Evolutionary conservation across 2,329 filamentous ascomycete genomes (phyloP), one percentile per base, ranked within the genome.

Genomic region (Alternaria viburni): DNA sequence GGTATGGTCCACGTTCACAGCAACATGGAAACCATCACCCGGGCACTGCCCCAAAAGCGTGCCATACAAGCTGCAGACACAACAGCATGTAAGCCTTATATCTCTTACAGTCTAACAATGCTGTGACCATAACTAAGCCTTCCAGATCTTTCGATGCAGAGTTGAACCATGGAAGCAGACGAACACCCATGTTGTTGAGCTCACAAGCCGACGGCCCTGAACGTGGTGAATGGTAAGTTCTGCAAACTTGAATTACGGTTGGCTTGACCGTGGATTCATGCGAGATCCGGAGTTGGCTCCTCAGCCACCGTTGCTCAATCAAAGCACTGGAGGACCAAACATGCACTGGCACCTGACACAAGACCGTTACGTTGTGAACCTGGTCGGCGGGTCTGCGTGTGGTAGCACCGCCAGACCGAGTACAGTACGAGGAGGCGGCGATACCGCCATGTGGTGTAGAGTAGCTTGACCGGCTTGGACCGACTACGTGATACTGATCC

Each of bases 281-380:
- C n/a, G 58, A 62, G 56, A 51, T 62, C 44, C 25, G 36, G 25
- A 45, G n/a, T 26, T 11, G 28, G 23, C 30, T 41, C 13, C n/a
- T 19, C 25, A 30, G 44, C 49, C 54, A 61, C 21, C 19, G 30
- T 61, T 51, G 46, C 50, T 54, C 23, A 17, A 25, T 11, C 59
- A 62, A 55, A 60, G 56, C 59, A 57, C 56, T 61, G 56, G 60
- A 52, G 64, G 64, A 74, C 70, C 70, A 62, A 64, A 59, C 72
- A 74, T 74, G 73, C 66, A 73, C 54, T 72, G 64, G 68, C 72
- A 74, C 73, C 70, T 77, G 62, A 73, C 73, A 77, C 70, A 71
- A 73, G 69, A 69, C 74, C 70, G 71, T 74, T 77, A 44, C 59
- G 58, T 56, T 56, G 63, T 41, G 67, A 68, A 77, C 77, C 77